Evolutionary conservation across 2,329 filamentous ascomycete species (phyloP), one percentile per base, ranked within the genome.

Genomic region (Trichoderma cornu-damae): DNA sequence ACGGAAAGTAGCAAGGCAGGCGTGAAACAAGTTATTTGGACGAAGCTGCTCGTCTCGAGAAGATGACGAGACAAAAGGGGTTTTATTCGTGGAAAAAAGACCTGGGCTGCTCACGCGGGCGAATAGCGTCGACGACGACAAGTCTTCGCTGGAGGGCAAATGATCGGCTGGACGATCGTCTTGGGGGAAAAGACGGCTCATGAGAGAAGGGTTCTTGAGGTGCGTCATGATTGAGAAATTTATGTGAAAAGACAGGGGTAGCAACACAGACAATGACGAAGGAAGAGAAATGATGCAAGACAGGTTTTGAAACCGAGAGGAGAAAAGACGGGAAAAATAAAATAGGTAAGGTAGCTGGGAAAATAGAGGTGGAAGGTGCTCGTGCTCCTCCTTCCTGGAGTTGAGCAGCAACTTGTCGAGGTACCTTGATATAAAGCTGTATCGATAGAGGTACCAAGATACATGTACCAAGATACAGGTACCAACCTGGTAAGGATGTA

Each of bases 41-140:
- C 26, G 32, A 32, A 28, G 4, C 1, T 43, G 26, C 5, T 40
- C 40, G 7, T 50, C 42, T 22, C 26, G 42, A 24, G n/a, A 42
- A 3, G 58, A 40, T 1, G 54, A 28, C 0, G 47, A 53, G 3
- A n/a, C 12, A 3, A 34, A 14, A 1, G 53, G 53, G 8, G 11
- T 22, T 12, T 38, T 38, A 20, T 11, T 16, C 3, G 59, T 34
- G 0, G 61, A 52, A 3, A 61, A 58, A 2, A 46, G 11, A 0
- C 65, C 63, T 3, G 63, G 60, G 11, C 64, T 69, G 8, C 66
- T 64, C 11, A 71, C 63, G 6, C 68, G 67, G 32, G 64, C 65
- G 18, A 69, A 65, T 1, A 71, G 50, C 0, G 62, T 67, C 0
- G 66, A 66, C 1, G 66, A 63, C n/a, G 62, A 64, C 1, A 18